Evolutionary conservation across 1,284 basidiomycete species (phyloP).

Genomic region (Sanghuangporus sanghuang): DNA sequence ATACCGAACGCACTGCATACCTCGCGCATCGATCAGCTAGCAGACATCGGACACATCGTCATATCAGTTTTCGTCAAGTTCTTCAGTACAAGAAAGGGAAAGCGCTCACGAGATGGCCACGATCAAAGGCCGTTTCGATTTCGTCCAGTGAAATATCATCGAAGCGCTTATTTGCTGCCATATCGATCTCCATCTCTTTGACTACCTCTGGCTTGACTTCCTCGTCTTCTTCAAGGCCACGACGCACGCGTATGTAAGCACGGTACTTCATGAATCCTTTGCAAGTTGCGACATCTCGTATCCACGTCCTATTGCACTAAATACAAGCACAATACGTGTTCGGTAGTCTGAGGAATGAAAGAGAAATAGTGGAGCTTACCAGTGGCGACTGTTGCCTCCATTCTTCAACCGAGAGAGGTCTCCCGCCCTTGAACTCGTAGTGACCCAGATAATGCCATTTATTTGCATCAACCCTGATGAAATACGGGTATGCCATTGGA

Average conservation of each 20-base stretch:
- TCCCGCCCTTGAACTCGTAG: not conserved
- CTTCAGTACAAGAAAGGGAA: not conserved
- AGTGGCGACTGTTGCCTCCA: not conserved
- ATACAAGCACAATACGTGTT: not conserved
- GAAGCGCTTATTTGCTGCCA: not conserved
- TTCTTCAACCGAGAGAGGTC: not conserved
- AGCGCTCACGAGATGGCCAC: not conserved
- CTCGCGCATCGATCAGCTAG: not conserved
- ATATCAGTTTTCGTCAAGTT: not conserved
- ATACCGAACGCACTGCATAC: not conserved
- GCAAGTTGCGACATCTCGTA: not conserved
- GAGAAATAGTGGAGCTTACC: not conserved
- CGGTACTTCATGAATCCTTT: not conserved
- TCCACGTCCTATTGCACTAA: not conserved
- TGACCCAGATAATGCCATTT: not conserved
- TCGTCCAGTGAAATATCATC: not conserved
- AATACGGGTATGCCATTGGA: not conserved
- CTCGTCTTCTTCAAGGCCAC: not conserved
- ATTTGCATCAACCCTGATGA: not conserved
- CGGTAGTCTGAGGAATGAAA: not conserved
- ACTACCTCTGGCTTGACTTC: not conserved
- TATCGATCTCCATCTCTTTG: not conserved
- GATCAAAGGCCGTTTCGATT: not conserved
- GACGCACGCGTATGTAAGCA: not conserved
- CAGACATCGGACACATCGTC: not conserved